Percentiles rank a stretch among this genome's conserved stretches.
Evolutionary conservation across 2,329 filamentous ascomycete genomes (phyloP).

Genomic region (Mycosphaerelloides madeirae): DNA sequence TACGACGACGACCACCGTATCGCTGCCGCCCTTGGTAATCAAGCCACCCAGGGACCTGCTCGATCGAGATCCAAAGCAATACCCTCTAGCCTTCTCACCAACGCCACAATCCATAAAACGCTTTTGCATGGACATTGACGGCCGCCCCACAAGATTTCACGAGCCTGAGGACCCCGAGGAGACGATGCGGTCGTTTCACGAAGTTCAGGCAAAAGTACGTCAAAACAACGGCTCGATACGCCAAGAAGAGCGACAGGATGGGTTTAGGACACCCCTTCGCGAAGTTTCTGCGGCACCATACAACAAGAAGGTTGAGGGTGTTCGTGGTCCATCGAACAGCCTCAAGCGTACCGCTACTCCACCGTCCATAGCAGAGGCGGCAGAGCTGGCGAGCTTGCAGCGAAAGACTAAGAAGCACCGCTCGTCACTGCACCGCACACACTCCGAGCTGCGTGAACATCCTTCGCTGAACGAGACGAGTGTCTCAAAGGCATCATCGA

Average conservation of each 20-base stretch:
- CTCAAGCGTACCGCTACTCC: constrained; percentile 48
- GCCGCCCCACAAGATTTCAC: constrained; percentile 56
- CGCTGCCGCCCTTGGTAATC: constrained; percentile 78
- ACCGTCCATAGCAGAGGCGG: constrained; percentile 52
- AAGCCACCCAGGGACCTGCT: constrained; percentile 65
- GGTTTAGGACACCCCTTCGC: constrained; percentile 23
- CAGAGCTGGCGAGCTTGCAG: constrained; percentile 46
- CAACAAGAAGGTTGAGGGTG: constrained; percentile 8
- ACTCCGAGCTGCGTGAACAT: constrained; percentile 25
- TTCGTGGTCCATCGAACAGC: constrained; percentile 31
- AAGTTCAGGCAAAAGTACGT: constrained; percentile 26
- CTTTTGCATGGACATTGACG: constrained; percentile 68
- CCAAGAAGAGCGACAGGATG: constrained; percentile 23
- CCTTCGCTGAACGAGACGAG: constrained; percentile 26
- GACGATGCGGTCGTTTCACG: constrained; percentile 44
- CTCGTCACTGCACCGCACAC: constrained; percentile 28
- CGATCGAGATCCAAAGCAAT: constrained; percentile 79
- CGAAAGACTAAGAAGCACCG: constrained; percentile 50
- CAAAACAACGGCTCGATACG: constrained; percentile 27
- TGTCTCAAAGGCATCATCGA: constrained; percentile 16
- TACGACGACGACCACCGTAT: constrained; percentile 79
- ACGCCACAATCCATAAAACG: constrained; percentile 74
- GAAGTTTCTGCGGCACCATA: constrained; percentile 6
- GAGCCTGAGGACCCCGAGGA: constrained; percentile 56
- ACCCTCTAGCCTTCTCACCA: constrained; percentile 76